Evolutionary conservation across 345 rosid genomes (phyloP).

Genomic region (Cardamine occulta): DNA sequence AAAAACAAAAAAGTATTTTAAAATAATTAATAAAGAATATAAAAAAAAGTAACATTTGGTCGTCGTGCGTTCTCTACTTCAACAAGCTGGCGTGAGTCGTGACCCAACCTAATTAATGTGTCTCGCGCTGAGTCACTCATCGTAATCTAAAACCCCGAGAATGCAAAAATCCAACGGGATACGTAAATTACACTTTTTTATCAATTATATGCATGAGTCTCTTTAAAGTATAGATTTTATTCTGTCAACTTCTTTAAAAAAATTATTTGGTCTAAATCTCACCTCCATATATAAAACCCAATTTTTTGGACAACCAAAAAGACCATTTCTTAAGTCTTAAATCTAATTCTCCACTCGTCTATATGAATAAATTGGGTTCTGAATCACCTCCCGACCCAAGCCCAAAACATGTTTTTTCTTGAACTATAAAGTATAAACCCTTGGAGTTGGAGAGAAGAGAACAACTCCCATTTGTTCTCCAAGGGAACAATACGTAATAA

Average conservation of each 20-base stretch:
- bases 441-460: too few relatives aligned
- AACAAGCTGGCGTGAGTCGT: constrained; percentile 9
- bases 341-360: too few relatives aligned
- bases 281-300: neutral
- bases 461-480: too few relatives aligned
- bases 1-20: too few relatives aligned
- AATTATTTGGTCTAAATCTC: neutral
- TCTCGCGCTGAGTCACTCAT: constrained; percentile 14
- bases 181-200: neutral
- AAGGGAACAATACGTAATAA: neutral
- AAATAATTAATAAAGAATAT: neutral
- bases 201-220: neutral
- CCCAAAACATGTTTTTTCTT: too few relatives aligned
- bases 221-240: neutral
- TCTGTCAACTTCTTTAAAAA: neutral
- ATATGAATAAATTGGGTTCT: neutral
- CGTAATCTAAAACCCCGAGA: neutral
- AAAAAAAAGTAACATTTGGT: neutral
- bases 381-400: neutral
- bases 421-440: too few relatives aligned
- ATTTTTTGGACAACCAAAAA: neutral
- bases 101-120: neutral
- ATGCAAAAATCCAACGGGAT: neutral
- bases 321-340: neutral
- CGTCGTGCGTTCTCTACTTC: constrained; percentile 1